Evolutionary conservation across 2,329 filamentous ascomycete species (phyloP).

Genomic region (Sporothrix brasiliensis): DNA sequence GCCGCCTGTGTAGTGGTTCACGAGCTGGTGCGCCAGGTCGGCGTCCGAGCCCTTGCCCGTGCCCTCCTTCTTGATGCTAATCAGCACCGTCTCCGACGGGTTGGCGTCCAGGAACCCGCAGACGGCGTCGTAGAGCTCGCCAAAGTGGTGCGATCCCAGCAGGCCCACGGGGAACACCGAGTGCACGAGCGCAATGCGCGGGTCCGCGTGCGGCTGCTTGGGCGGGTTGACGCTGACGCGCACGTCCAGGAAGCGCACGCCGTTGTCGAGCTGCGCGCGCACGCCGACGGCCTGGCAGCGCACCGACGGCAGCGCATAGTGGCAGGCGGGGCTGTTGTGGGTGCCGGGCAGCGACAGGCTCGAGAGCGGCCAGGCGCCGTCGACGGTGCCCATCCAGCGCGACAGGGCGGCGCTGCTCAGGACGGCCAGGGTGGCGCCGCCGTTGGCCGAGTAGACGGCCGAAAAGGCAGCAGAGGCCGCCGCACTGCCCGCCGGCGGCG

Average conservation of each 20-base stretch:
- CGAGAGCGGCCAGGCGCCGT: slow-evolving; percentile 72
- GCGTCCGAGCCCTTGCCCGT: slow-evolving; percentile 77
- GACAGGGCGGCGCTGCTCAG: slow-evolving; percentile 70
- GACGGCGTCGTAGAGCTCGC: slow-evolving; percentile 69
- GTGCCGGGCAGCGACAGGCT: slow-evolving; percentile 90
- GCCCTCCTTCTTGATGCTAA: slow-evolving; percentile 91
- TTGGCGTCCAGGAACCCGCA: slow-evolving; percentile 76
- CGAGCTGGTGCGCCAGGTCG: slow-evolving; percentile 74
- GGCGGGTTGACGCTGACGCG: slow-evolving; percentile 61
- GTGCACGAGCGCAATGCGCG: slow-evolving; percentile 78
- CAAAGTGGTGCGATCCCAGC: slow-evolving; percentile 78
- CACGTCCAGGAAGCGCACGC: slow-evolving; percentile 92
- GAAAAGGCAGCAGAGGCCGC: slow-evolving; percentile 59
- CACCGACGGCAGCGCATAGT: slow-evolving; percentile 85
- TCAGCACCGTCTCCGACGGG: slow-evolving; percentile 78
- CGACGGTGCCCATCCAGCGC: slow-evolving; percentile 79
- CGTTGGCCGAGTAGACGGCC: slow-evolving; percentile 62
- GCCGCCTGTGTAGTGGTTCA: slow-evolving; percentile 66
- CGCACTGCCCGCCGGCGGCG: background rate
- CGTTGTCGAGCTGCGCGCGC: slow-evolving; percentile 78
- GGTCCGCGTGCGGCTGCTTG: slow-evolving; percentile 52
- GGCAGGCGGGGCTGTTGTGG: slow-evolving; percentile 87
- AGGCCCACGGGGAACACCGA: slow-evolving; percentile 86
- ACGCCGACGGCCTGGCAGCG: slow-evolving; percentile 85
- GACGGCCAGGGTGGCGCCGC: slow-evolving; percentile 61